A percentile compares a stretch with the other conserved stretches of the same genome.
phyloP scores from a whole-genome alignment of 345 rosid genomes.

The sweet orange (Citrus sinensis) region DNA sequence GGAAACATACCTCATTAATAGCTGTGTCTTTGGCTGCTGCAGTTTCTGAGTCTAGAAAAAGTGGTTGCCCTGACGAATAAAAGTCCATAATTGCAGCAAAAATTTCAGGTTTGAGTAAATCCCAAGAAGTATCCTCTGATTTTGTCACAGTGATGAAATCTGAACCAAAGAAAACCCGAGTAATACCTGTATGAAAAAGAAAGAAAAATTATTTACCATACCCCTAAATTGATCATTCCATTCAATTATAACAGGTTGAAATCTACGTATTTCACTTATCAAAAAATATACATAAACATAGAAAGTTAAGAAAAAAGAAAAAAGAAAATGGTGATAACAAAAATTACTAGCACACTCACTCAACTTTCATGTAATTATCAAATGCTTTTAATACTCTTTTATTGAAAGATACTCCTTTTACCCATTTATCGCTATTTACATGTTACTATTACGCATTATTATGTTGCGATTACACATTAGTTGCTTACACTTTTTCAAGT shows the following conservation, averaged over 20 bases:
- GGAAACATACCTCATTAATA: conserved; percentile 56
- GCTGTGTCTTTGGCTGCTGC: conserved; percentile 86
- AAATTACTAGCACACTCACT: background rate
- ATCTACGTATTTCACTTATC: background rate
- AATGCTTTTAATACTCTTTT: background rate
- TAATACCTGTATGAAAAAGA: conserved; percentile 48
- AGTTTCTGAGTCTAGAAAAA: conserved; percentile 70
- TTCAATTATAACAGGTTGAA: background rate
- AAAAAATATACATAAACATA: background rate
- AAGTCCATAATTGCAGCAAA: conserved; percentile 96
- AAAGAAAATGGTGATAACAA: background rate
- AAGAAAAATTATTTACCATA: conserved; percentile 3
- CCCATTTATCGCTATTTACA: background rate
- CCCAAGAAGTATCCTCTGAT: conserved; percentile 84
- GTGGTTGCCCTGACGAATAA: conserved; percentile 82
- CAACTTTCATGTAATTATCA: background rate
- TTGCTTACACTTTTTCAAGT: background rate
- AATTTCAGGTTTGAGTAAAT: conserved; percentile 77
- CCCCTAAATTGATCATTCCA: background rate
- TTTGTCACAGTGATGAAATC: conserved; percentile 93
- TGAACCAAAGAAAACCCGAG: conserved; percentile 83
- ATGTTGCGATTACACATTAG: background rate
- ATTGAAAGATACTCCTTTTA: background rate
- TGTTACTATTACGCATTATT: background rate
- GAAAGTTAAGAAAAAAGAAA: background rate